Base-by-base conservation (phyloP, 176 grass and related monocot genomes). In the Oryza longistaminata region DNA sequence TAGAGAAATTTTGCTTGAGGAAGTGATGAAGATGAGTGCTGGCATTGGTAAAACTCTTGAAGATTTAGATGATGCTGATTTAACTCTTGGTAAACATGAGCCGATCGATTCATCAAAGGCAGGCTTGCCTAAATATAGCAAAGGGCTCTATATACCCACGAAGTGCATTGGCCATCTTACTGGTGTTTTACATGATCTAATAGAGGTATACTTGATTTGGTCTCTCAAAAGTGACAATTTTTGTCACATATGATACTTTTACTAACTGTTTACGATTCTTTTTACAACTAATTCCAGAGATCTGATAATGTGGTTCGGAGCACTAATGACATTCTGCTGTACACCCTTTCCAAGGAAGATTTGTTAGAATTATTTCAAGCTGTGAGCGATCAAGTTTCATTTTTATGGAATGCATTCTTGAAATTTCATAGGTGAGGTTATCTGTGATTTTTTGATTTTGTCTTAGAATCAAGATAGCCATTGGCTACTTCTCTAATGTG, bases 351-450 rank as follows among this genome's bases (percentile, higher is more conserved):
- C 1, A 94, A 90, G 80, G 92, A 93, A 78, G 95, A 95, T 31
- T 34, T 95, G 34, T 71, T 92, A 66, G 89, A 95, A 66, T 68
- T 92, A 77, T 95, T 90, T 93, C 80, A 91, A 48, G 93, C 61
- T 67, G 81, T 98, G 55, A 94, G 91, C 76, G 70, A 39, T 73
- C 93, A 98, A 78, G 73, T 98, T 60, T 88, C 95, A 66, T 84
- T 98, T 83, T 26, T 97, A 68, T 98, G 96, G 96, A 98, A 88
- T 90, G 81, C 81, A 70, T 98, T 98, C 79, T 85, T 98, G 82
- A 93, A 91, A 66, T 98, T 95, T 74, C 96, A 98, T 72, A 93
- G 96, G 91, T 93, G 64, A 76, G 60, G 21, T 72, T 68, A 19
- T 39, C 49, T 85, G 22, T 82, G 22, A 27, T 74, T 42, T 83